Conservation (phyloP, 2,329 filamentous ascomycete species). For the Talaromyces albobiverticillius region DNA sequence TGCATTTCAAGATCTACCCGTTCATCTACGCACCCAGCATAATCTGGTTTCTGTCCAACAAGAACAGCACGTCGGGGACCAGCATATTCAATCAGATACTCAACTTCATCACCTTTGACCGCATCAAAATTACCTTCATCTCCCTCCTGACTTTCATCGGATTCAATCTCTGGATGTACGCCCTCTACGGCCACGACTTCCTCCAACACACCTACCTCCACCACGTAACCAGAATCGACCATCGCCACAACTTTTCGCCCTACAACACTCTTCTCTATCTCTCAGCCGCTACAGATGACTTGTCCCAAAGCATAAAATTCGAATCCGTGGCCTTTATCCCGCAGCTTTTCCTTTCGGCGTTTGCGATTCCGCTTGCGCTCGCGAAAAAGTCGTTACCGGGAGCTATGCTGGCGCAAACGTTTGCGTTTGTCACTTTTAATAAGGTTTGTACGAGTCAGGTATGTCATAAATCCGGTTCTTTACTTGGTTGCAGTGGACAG, state of each 20-base stretch:
- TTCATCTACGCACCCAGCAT: slow-evolving; percentile 80
- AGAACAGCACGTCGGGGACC: background rate
- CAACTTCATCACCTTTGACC: slow-evolving; percentile 38
- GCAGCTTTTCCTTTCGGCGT: slow-evolving; percentile 74
- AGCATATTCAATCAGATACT: slow-evolving; percentile 19
- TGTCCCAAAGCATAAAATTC: slow-evolving; percentile 41
- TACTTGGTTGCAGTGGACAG: no score
- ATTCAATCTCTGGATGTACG: slow-evolving; percentile 78
- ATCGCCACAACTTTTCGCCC: slow-evolving; percentile 96
- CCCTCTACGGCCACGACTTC: slow-evolving; percentile 74
- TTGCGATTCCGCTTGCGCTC: slow-evolving; percentile 71
- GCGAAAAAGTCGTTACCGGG: slow-evolving; percentile 78
- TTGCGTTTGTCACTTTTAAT: slow-evolving; percentile 96
- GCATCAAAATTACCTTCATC: slow-evolving; percentile 44
- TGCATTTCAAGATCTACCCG: slow-evolving; percentile 99
- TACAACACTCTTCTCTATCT: slow-evolving; percentile 93
- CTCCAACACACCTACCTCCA: slow-evolving; percentile 88
- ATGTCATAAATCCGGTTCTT: no score
- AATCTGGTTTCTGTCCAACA: slow-evolving; percentile 39
- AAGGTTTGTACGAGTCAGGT: slow-evolving; percentile 99
- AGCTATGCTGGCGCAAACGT: slow-evolving; percentile 91
- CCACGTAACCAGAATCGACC: slow-evolving; percentile 88
- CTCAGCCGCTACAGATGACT: slow-evolving; percentile 59
- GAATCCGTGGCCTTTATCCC: slow-evolving; percentile 87
- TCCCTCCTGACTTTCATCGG: slow-evolving; percentile 70